Base-by-base conservation (phyloP, 23 red algal genomes). In the Agarophyton chilense region DNA sequence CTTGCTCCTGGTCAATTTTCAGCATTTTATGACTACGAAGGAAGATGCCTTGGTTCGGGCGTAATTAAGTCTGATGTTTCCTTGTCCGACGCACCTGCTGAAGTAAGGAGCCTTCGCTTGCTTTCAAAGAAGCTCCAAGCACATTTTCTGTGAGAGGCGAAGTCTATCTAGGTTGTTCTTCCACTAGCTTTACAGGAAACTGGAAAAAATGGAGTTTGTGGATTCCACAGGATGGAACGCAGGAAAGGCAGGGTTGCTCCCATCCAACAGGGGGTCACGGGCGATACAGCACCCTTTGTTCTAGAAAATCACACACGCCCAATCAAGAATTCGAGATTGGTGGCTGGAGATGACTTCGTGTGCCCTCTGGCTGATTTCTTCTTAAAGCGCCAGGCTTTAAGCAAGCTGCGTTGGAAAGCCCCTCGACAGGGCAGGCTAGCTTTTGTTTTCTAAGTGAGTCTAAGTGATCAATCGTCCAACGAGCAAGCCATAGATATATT, bases 1-100 rank as follows among this genome's bases (percentile, higher is more conserved):
- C 79, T 98, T 4, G 96, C 96, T 45, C 83, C 96, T 0, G 96
- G 96, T 29, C 96, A 98, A 63, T 98, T 96, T 81, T 87, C 93
- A 35, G 96, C 84, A 25, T 98, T 98, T 82, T 98, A 98, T 78
- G 75, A 79, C 24, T 46, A 72, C 19, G 80, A 84, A 33, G 81
- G 67, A 54, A 57, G 82, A 51, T 98, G 96, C 33, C 60, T 98
- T 9, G 96, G 96, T 1, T 89, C 92, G 68, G 96, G 93, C 28
- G 79, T 93, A 2, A 95, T 98, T 33, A 53, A 43, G 78, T 61
- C 56, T 46, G 90, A 98, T 63, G 28, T 64, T 24, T 62, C 65
- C 0, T 10, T 95, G 16, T 19, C 57, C 24, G 62, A 65, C 19
- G 56, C 43, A 47, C 83, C 83, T 9, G 12, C 13, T 50, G 49